Evolutionary conservation across 192 early-diverging fungal species (phyloP), one percentile per base, ranked within the genome.

Genomic region (Phycomyces blakesleeanus): DNA sequence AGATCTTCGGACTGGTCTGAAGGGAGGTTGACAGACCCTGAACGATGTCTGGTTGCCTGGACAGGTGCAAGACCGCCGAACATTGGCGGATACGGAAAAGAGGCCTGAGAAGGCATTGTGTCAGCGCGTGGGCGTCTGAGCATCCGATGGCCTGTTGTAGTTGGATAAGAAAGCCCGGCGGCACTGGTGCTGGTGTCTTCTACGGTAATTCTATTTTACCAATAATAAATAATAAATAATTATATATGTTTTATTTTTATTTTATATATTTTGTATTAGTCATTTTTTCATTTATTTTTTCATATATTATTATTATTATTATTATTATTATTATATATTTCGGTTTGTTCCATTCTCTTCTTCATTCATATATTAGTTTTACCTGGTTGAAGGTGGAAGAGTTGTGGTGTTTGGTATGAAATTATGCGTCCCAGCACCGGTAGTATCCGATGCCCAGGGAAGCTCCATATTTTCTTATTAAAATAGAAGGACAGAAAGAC

Each of bases 51-150:
- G n/a, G 66, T 59, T 3, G 38, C 15, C 14, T 10, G 25, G 21
- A 53, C 26, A 21, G 29, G 24, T 50, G 53, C 39, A 55, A 39
- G 38, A 50, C 42, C 37, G 40, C 26, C 27, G 21, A 52, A 22
- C 12, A 34, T 38, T 16, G 59, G 58, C 20, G 59, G 40, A 56
- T 61, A 68, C 50, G 66, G 66, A 49, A 68, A 68, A 21, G 66
- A 61, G 9, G 66, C 55, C 18, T 68, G 66, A 16, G 66, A 61
- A 42, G 66, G 66, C 66, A 68, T 68, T 9, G 66, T 68, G 51
- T 68, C 66, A 3, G 66, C 66, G 41, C 66, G 66, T 49, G 66
- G 59, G 22, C 66, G 51, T 40, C 66, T 47, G 12, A 47, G 44
- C 44, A 47, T 14, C 18, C 15, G 44, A 18, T 47, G 44, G 12